Percentiles rank a stretch among this genome's conserved stretches.
These are phyloP conservation scores for Erodium maritimum DNA, from an alignment of 345 rosid genomes.

Conservation along the genomic window DNA sequence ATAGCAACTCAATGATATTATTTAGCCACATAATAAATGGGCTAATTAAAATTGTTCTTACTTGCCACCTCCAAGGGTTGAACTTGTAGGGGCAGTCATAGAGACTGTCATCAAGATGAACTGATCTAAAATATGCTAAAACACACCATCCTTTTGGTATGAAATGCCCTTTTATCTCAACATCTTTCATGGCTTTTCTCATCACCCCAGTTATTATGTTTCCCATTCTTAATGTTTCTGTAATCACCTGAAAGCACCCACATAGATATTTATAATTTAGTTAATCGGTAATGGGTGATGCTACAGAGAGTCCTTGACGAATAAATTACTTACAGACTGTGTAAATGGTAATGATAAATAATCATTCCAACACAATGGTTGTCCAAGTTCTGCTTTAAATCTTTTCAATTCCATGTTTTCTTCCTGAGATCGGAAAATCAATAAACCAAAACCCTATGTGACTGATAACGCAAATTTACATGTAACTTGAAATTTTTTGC, in stretches of 20 bases:
- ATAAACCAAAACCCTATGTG: neutral
- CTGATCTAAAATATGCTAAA: conserved; percentile 74
- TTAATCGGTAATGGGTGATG: neutral
- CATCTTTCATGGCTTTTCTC: conserved; percentile 77
- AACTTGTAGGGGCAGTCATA: conserved; percentile 76
- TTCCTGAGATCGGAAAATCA: conserved; percentile 38
- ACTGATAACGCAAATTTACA: no score
- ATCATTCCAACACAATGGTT: conserved; percentile 67
- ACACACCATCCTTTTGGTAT: conserved; percentile 96
- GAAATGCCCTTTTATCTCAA: conserved; percentile 64
- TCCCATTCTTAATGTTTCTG: conserved; percentile 85
- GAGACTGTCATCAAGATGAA: conserved; percentile 77
- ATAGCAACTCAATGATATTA: neutral
- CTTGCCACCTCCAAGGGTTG: conserved; percentile 98
- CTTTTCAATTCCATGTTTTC: conserved; percentile 75
- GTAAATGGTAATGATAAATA: conserved; percentile 74
- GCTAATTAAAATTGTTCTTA: conserved; percentile 18
- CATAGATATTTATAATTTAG: neutral
- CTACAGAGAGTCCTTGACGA: no score
- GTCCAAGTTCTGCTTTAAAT: conserved; percentile 44
- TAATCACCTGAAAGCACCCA: conserved; percentile 50
- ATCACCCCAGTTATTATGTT: conserved; percentile 81
- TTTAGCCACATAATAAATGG: neutral
- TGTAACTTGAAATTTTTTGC: neutral
- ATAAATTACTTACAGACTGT: conserved; percentile 44